These are phyloP conservation scores for Trypanosoma scelopori DNA, from an alignment of 208 protist species.

Conservation along the genomic window DNA sequence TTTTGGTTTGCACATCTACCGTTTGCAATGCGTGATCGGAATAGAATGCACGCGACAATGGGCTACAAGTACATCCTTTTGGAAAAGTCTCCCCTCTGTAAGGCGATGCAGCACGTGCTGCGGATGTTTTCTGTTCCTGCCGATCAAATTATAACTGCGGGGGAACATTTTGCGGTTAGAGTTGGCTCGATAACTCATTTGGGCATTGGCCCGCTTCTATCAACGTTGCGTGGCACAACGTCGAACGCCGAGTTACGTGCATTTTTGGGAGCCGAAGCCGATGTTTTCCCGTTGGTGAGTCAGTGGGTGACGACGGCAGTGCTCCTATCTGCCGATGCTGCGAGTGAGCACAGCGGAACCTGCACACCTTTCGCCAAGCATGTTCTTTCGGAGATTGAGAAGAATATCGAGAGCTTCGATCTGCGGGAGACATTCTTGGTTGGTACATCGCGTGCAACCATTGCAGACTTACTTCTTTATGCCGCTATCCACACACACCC, in stretches of 20 bases:
- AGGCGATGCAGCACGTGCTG: constrained; percentile 19
- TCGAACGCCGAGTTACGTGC: constrained; percentile 4
- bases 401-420: constrained; percentile 32
- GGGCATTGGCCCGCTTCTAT: constrained; percentile 26
- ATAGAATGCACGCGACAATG: background rate
- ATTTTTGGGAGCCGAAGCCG: constrained; percentile 32
- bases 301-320: constrained; percentile 54
- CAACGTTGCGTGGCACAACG: constrained; percentile 12
- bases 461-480: constrained; percentile 78
- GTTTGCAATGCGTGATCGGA: background rate
- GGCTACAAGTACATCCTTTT: constrained; percentile 31
- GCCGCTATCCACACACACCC: constrained; percentile 53
- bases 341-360: background rate
- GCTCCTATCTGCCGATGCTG: constrained; percentile 33
- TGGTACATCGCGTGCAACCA: constrained; percentile 47
- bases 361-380: constrained; percentile 35
- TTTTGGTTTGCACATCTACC: constrained; percentile 10
- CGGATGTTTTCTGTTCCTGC: constrained; percentile 26
- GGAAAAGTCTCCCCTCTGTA: constrained; percentile 25
- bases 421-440: constrained; percentile 39
- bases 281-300: constrained; percentile 39
- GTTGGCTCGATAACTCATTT: constrained; percentile 6
- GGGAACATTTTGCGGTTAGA: constrained; percentile 23
- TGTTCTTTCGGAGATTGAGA: constrained; percentile 54
- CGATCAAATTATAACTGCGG: constrained; percentile 10